These are phyloP conservation scores for Botryotinia narcissicola DNA, from an alignment of 2,329 filamentous ascomycete species.

Conservation along the genomic window DNA sequence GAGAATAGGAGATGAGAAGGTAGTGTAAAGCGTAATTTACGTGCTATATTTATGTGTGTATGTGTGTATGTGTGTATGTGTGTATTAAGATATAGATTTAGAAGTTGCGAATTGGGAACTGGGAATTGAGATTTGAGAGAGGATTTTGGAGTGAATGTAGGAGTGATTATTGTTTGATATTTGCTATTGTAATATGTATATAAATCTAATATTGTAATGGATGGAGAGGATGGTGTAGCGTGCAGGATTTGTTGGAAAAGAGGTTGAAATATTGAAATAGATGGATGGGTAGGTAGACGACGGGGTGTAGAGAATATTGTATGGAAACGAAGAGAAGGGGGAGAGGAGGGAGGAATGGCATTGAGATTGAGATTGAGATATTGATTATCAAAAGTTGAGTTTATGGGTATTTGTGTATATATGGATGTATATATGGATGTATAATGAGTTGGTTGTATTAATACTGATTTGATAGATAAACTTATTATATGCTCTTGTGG, in stretches of 20 bases:
- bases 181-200: no score
- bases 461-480: not conserved
- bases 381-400: not conserved
- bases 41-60: no score
- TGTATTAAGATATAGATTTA: not conserved
- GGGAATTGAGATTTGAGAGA: no score
- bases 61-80: no score
- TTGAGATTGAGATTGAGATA: not conserved
- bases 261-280: not conserved
- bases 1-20: no score
- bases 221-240: not conserved
- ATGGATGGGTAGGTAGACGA: not conserved
- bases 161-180: not conserved
- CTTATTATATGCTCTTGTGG: not conserved
- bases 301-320: not conserved
- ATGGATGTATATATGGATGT: no score
- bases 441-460: not conserved
- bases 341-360: not conserved
- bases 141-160: no score
- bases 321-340: not conserved
- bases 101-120: no score
- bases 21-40: no score
- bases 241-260: rapidly evolving
- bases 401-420: not conserved
- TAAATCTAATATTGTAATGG: not conserved